These are phyloP conservation scores for Sporobolomyces phaffii DNA, from an alignment of 768 basidiomycete genomes.

Conservation along the genomic window DNA sequence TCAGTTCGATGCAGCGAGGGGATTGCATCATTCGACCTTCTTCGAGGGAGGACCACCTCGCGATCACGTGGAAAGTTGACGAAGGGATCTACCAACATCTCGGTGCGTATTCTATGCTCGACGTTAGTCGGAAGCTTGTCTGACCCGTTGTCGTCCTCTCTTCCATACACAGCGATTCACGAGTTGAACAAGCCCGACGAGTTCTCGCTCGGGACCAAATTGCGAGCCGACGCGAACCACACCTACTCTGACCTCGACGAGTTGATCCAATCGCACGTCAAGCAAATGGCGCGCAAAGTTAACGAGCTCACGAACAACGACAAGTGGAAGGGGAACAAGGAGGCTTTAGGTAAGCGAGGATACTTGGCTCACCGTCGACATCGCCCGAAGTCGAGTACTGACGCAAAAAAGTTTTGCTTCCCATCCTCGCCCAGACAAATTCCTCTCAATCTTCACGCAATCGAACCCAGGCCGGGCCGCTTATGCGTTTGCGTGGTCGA, in stretches of 20 bases:
- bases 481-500: conserved; percentile 72
- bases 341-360: conserved; percentile 85
- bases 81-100: conserved; percentile 94
- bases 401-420: no score
- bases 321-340: conserved; percentile 83
- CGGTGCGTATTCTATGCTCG: conserved; percentile 53
- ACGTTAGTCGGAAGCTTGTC: not conserved
- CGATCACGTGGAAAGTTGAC: conserved; percentile 98
- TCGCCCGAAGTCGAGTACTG: no score
- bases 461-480: conserved; percentile 91
- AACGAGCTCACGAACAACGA: conserved; percentile 93
- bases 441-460: conserved; percentile 78
- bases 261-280: conserved; percentile 90
- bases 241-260: conserved; percentile 91
- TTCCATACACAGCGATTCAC: conserved; percentile 44
- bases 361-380: no score
- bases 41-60: conserved; percentile 84
- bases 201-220: conserved; percentile 45
- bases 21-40: conserved; percentile 95
- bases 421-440: conserved; percentile 60
- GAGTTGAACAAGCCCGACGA: conserved; percentile 50
- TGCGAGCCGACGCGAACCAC: conserved; percentile 52
- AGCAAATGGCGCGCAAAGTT: conserved; percentile 83
- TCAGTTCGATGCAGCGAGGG: conserved; percentile 84
- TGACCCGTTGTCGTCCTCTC: not conserved